Conservation (phyloP, 177 flowering plant species). For the Telopea speciosissima region DNA sequence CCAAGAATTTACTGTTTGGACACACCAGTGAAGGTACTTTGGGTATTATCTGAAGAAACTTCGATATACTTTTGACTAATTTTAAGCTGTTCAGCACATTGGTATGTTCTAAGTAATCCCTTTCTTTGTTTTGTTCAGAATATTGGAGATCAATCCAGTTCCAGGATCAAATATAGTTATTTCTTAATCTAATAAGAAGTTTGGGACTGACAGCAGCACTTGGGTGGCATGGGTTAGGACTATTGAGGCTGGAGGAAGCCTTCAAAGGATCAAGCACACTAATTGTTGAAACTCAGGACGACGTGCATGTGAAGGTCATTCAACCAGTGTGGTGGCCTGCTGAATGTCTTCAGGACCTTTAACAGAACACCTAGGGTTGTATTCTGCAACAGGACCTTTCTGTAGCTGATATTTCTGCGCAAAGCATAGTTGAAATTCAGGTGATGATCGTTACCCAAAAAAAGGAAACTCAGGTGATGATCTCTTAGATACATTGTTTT, state of each 20-base stretch:
- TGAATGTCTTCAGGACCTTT: conserved; percentile 57
- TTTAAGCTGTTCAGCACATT: background rate
- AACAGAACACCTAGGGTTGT: conserved; percentile 30
- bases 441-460: too few species aligned
- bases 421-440: background rate
- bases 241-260: conserved; percentile 70
- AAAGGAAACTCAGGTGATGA: background rate
- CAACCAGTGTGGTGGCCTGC: conserved; percentile 96
- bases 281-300: conserved; percentile 46
- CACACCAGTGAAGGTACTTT: conserved; percentile 69
- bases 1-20: conserved; percentile 82
- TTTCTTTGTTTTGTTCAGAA: conserved; percentile 18
- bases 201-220: conserved; percentile 66
- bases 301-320: conserved; percentile 49
- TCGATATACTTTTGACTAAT: background rate
- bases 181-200: conserved; percentile 49
- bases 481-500: background rate
- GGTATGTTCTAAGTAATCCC: background rate
- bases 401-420: background rate
- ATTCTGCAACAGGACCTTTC: background rate
- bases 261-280: conserved; percentile 42
- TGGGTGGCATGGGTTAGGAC: conserved; percentile 64
- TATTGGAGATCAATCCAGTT: conserved; percentile 34
- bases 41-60: conserved; percentile 22
- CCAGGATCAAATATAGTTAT: conserved; percentile 58